phyloP scores from a whole-genome alignment of 768 basidiomycete species.

The Russula abietina region DNA sequence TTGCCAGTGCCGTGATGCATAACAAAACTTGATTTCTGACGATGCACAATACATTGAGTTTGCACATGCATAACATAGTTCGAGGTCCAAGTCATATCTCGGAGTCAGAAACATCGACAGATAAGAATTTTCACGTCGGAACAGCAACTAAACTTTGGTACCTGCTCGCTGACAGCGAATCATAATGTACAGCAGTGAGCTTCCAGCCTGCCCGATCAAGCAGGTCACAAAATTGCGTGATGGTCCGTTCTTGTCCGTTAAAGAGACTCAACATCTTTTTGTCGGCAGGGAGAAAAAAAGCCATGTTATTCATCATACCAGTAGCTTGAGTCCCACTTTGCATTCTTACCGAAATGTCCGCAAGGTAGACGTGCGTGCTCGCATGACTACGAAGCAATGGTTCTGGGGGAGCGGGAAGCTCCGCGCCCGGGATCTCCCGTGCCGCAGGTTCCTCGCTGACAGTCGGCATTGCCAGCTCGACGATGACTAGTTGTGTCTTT shows the following conservation, averaged over 20 bases:
- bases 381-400: constrained; percentile 27
- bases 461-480: constrained; percentile 27
- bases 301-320: no score
- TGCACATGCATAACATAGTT: background rate
- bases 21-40: no score
- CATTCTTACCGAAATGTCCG: no score
- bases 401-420: constrained; percentile 20
- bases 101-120: background rate
- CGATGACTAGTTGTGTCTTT: constrained; percentile 27
- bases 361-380: no score
- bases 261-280: constrained; percentile 3
- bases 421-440: constrained; percentile 20
- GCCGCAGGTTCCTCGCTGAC: constrained; percentile 25
- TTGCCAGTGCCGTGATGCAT: no score
- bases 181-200: background rate
- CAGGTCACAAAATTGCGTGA: constrained; percentile 4
- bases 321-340: no score
- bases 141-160: background rate
- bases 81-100: background rate
- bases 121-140: background rate
- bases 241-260: constrained; percentile 3
- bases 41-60: no score
- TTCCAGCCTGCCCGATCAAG: background rate
- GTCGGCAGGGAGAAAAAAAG: background rate
- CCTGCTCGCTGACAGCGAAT: background rate